These are phyloP conservation scores for Trametes versicolor DNA, from an alignment of 1,284 basidiomycete species.

Conservation along the genomic window DNA sequence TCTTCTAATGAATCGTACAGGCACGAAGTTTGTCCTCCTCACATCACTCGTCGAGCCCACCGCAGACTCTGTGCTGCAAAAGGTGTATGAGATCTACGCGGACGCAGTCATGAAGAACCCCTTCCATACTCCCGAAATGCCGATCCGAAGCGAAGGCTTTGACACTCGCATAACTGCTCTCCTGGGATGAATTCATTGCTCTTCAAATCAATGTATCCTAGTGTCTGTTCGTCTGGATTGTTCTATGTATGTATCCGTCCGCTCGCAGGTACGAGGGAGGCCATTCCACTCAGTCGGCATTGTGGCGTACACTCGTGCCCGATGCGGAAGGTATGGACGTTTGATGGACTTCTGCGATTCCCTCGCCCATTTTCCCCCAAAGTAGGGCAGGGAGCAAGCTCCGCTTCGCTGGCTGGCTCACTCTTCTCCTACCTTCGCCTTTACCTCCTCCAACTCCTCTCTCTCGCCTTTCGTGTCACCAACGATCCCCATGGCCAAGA, in stretches of 20 bases:
- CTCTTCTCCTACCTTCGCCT: not conserved
- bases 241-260: not conserved
- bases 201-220: not conserved
- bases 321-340: slow-evolving; percentile 19
- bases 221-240: not conserved
- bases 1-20: slow-evolving; percentile 51
- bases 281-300: not conserved
- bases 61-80: slow-evolving; percentile 79
- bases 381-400: not conserved
- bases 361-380: not conserved
- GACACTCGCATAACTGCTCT: slow-evolving; percentile 76
- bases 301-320: not conserved
- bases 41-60: slow-evolving; percentile 82
- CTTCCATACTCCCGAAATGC: slow-evolving; percentile 99
- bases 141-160: slow-evolving; percentile 92
- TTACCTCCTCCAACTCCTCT: not conserved
- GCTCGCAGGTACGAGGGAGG: not conserved
- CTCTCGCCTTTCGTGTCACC: not conserved
- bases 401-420: not conserved
- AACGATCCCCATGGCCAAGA: not conserved
- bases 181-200: slow-evolving; percentile 51
- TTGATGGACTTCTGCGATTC: slow-evolving; percentile 13
- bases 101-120: slow-evolving; percentile 99
- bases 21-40: slow-evolving; percentile 97
- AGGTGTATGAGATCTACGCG: slow-evolving; percentile 90